These are phyloP conservation scores for Phlebopus sp. DNA, from an alignment of 1,284 basidiomycete species.

Conservation along the genomic window DNA sequence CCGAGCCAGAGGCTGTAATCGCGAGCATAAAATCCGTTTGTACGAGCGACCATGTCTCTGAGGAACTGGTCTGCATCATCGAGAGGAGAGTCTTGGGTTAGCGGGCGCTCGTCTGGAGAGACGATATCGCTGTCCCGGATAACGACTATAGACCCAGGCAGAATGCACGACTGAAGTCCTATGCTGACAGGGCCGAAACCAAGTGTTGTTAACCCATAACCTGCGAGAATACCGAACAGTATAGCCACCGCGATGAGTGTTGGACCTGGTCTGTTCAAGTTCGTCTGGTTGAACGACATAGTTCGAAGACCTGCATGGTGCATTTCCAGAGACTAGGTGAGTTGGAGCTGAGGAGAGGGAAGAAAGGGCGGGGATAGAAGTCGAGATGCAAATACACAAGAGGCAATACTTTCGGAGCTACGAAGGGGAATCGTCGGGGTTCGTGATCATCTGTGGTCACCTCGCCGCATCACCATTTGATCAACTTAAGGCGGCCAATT, in stretches of 20 bases:
- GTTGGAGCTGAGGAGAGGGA: too few relatives aligned
- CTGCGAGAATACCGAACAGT: slow-evolving; percentile 22
- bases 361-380: too few relatives aligned
- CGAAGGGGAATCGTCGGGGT: too few relatives aligned
- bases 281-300: neutral
- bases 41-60: slow-evolving; percentile 24
- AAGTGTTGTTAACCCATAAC: slow-evolving; percentile 23
- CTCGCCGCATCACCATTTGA: too few relatives aligned
- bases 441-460: too few relatives aligned
- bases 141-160: slow-evolving; percentile 10
- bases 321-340: too few relatives aligned
- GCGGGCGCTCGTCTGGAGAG: slow-evolving; percentile 9
- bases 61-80: slow-evolving; percentile 18
- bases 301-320: too few relatives aligned
- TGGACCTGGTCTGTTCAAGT: neutral
- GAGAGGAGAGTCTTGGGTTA: slow-evolving; percentile 14
- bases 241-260: slow-evolving; percentile 21
- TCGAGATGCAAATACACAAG: too few relatives aligned
- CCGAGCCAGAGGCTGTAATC: slow-evolving; percentile 35
- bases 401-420: too few relatives aligned
- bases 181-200: slow-evolving; percentile 7
- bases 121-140: neutral
- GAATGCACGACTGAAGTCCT: slow-evolving; percentile 17
- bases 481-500: too few relatives aligned
- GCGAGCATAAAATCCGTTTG: slow-evolving; percentile 33